Evolutionary conservation across 1,284 basidiomycete species (phyloP).

Genomic region (Puccinia triticina): DNA sequence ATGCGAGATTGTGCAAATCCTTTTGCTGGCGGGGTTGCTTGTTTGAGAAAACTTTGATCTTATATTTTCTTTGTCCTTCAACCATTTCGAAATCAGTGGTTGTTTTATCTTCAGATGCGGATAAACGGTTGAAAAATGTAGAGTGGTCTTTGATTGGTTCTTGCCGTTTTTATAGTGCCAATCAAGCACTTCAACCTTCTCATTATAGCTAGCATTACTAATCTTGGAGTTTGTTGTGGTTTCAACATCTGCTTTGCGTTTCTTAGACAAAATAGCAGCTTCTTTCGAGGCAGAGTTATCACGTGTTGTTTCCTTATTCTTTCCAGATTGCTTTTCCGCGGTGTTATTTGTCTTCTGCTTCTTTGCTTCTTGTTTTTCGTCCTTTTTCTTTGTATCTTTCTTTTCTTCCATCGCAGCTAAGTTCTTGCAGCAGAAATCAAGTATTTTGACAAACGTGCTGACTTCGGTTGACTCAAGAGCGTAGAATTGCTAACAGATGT

Average conservation of each 20-base stretch:
- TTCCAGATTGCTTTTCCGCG: background rate
- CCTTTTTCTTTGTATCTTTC: too few relatives aligned
- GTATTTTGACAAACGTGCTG: background rate
- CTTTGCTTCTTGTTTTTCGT: too few relatives aligned
- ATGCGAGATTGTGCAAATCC: conserved; percentile 1
- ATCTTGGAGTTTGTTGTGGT: background rate
- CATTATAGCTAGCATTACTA: background rate
- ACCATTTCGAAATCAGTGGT: conserved; percentile 33
- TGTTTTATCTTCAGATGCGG: conserved; percentile 32
- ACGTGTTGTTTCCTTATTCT: background rate
- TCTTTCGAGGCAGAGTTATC: background rate
- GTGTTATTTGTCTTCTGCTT: background rate
- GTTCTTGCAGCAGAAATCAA: background rate
- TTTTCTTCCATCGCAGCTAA: conserved; percentile 3
- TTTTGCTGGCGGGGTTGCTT: background rate
- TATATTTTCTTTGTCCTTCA: conserved; percentile 32
- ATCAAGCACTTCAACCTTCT: conserved; percentile 39
- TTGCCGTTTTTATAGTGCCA: conserved; percentile 37
- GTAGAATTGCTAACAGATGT: background rate
- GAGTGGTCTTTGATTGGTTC: conserved; percentile 30
- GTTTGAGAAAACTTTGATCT: background rate
- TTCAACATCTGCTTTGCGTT: background rate
- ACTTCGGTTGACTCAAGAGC: background rate
- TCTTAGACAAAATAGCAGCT: background rate
- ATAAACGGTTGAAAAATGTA: conserved; percentile 27